Conservation (phyloP, 805 yeast species). For the Wickerhamiella galacta region DNA sequence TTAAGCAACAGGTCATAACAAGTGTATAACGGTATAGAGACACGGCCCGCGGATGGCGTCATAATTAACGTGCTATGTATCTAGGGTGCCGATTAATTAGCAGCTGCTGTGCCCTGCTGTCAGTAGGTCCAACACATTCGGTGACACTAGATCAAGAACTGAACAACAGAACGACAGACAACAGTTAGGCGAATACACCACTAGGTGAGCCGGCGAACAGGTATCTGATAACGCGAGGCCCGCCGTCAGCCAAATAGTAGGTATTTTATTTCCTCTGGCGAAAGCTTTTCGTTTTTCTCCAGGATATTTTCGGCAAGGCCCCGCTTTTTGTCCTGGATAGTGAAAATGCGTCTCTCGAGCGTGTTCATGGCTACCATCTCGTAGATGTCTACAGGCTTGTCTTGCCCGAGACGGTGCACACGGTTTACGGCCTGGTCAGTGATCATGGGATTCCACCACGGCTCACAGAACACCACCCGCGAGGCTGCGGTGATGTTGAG, state of each 20-base stretch:
- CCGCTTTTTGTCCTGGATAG: conserved; percentile 24
- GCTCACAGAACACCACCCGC: conserved; percentile 28
- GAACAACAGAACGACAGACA: too few species aligned
- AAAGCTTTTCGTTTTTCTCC: conserved; percentile 16
- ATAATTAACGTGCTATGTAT: too few species aligned
- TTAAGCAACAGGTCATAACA: too few species aligned
- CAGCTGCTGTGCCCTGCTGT: too few species aligned
- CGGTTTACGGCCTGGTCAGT: conserved; percentile 36
- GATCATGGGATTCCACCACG: conserved; percentile 39
- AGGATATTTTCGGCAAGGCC: conserved; percentile 21
- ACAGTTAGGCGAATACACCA: too few species aligned
- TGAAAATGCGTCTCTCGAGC: conserved; percentile 27
- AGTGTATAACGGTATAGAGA: too few species aligned
- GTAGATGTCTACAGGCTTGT: conserved; percentile 27
- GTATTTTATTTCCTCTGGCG: conserved; percentile 14
- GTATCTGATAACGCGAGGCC: too few species aligned
- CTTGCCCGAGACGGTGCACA: conserved; percentile 34
- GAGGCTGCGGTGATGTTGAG: conserved; percentile 29
- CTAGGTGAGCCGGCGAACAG: too few species aligned
- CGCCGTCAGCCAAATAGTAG: conserved; percentile 15
- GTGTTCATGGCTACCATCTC: conserved; percentile 26
- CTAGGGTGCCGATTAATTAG: too few species aligned
- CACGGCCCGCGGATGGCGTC: too few species aligned
- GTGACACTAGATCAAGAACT: too few species aligned
- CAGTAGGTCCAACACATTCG: too few species aligned